Conservation (phyloP, 2,329 filamentous ascomycete genomes). For the Alternaria brassicicola region DNA sequence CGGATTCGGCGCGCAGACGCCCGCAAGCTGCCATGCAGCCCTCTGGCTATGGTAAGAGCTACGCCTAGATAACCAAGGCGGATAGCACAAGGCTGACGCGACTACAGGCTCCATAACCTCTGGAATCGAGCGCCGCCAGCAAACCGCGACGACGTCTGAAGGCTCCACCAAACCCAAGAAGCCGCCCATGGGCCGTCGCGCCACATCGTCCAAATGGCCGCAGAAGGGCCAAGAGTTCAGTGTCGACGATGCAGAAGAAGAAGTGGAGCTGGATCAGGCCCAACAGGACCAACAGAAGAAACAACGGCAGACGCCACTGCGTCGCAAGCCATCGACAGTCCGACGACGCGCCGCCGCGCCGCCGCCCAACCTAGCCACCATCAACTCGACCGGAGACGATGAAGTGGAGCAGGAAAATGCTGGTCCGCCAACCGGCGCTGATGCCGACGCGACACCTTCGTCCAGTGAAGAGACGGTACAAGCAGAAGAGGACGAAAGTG, state of each 20-base stretch:
- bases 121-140: conserved; percentile 39
- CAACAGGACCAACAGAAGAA: conserved; percentile 41
- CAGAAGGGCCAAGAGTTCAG: conserved; percentile 88
- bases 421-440: conserved; percentile 30
- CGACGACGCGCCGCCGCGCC: conserved; percentile 57
- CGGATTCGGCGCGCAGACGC: conserved; percentile 41
- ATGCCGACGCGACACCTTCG: conserved; percentile 36
- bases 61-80: neutral
- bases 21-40: conserved; percentile 35
- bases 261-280: conserved; percentile 73
- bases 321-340: conserved; percentile 59
- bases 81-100: conserved; percentile 10
- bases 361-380: conserved; percentile 54
- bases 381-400: conserved; percentile 58
- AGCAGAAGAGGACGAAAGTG: conserved; percentile 50
- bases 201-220: conserved; percentile 75
- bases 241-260: conserved; percentile 82
- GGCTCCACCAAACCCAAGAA: conserved; percentile 62
- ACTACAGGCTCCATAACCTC: conserved; percentile 45
- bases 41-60: conserved; percentile 43
- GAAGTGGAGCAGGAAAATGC: conserved; percentile 49
- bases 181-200: conserved; percentile 72
- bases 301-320: conserved; percentile 47
- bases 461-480: conserved; percentile 49
- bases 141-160: conserved; percentile 29